These are phyloP conservation scores for Brettanomyces bruxellensis DNA, from an alignment of 805 yeast species.

Conservation along the genomic window DNA sequence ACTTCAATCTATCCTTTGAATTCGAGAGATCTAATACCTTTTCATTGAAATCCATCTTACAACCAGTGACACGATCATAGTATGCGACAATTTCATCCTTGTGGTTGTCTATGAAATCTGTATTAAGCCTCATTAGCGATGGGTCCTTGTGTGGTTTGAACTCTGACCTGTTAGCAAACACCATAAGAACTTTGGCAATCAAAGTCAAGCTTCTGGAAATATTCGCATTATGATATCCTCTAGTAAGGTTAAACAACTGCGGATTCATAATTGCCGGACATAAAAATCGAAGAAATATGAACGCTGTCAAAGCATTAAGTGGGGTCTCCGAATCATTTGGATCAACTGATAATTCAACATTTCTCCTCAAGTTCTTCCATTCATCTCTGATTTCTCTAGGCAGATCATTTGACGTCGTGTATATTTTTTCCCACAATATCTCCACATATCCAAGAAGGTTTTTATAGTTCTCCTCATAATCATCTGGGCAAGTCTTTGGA, in stretches of 20 bases:
- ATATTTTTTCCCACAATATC: constrained; percentile 59
- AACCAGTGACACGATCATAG: constrained; percentile 61
- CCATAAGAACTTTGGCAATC: constrained; percentile 70
- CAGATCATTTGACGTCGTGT: constrained; percentile 59
- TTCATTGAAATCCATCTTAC: constrained; percentile 54
- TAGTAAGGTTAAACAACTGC: constrained; percentile 65
- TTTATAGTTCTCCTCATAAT: constrained; percentile 27
- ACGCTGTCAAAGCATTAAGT: constrained; percentile 71
- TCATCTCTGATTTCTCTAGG: constrained; percentile 61
- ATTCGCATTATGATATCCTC: constrained; percentile 60
- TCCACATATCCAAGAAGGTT: constrained; percentile 34
- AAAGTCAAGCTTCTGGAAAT: constrained; percentile 73
- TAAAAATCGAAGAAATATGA: constrained; percentile 72
- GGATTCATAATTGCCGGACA: constrained; percentile 94
- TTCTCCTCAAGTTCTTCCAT: constrained; percentile 51
- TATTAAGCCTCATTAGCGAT: constrained; percentile 62
- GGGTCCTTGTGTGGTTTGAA: constrained; percentile 82
- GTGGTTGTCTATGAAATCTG: constrained; percentile 48
- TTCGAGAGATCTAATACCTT: constrained; percentile 48
- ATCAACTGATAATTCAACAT: constrained; percentile 54
- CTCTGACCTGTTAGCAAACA: constrained; percentile 64
- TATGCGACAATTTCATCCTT: constrained; percentile 54
- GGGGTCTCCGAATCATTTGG: constrained; percentile 42
- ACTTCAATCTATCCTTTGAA: constrained; percentile 47
- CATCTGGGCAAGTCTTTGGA: constrained; percentile 40